phyloP scores from a whole-genome alignment of 2,329 filamentous ascomycete species.

The Calonectria hongkongensis region DNA sequence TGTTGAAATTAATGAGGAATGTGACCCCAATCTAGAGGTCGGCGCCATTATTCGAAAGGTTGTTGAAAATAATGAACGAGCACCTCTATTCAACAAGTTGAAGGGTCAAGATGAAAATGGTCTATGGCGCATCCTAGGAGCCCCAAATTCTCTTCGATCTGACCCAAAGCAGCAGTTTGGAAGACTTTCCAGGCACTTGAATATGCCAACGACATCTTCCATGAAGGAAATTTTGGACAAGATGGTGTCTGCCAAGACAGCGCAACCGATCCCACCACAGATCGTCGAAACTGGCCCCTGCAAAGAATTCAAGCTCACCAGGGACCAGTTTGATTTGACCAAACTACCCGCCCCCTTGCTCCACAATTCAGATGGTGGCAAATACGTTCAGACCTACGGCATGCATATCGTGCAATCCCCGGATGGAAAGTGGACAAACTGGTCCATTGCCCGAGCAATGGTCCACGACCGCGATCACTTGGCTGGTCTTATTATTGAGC shows the following conservation, averaged over 20 bases:
- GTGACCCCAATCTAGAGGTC: constrained; percentile 67
- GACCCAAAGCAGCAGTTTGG: constrained; percentile 60
- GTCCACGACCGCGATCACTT: constrained; percentile 66
- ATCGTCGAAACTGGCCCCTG: constrained; percentile 54
- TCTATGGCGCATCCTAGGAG: constrained; percentile 67
- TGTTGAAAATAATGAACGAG: constrained; percentile 66
- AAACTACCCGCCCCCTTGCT: constrained; percentile 64
- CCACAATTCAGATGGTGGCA: constrained; percentile 68
- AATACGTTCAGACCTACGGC: constrained; percentile 71
- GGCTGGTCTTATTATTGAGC: constrained; percentile 63
- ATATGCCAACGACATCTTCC: constrained; percentile 55
- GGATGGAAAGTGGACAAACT: constrained; percentile 68
- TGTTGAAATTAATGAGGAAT: constrained; percentile 64
- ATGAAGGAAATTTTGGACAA: constrained; percentile 62
- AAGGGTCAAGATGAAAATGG: constrained; percentile 64
- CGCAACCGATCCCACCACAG: constrained; percentile 57
- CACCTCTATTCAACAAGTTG: constrained; percentile 71
- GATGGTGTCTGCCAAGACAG: constrained; percentile 61
- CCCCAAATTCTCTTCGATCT: constrained; percentile 58
- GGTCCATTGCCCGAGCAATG: constrained; percentile 69
- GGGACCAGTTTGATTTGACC: constrained; percentile 56
- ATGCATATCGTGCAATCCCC: constrained; percentile 69
- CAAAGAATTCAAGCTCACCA: constrained; percentile 44
- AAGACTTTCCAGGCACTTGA: constrained; percentile 65
- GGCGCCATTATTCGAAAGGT: constrained; percentile 68